Percentiles rank a stretch among this genome's conserved stretches.
phyloP scores from a whole-genome alignment of 164 flowering plant species.

The Platanus orientalis region DNA sequence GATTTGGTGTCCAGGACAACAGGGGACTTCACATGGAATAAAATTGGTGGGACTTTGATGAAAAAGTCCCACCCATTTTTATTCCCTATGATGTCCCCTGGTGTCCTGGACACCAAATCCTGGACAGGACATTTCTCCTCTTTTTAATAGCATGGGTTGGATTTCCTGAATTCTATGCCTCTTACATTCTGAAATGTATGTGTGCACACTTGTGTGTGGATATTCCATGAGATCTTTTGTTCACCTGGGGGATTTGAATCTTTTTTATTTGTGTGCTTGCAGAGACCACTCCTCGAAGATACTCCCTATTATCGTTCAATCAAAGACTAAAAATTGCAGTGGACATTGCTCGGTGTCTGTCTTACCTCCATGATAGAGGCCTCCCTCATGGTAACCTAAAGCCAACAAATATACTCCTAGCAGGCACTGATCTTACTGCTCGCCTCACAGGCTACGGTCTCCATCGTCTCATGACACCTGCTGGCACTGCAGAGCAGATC shows the following conservation, averaged over 20 bases:
- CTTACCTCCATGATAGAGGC: constrained; percentile 77
- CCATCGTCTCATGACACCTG: constrained; percentile 85
- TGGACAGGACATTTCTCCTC: too few relatives aligned
- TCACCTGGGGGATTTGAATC: not conserved
- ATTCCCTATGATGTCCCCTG: too few relatives aligned
- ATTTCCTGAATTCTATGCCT: too few relatives aligned
- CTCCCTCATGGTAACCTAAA: constrained; percentile 91
- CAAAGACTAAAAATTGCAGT: constrained; percentile 79
- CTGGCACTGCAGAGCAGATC: constrained; percentile 85
- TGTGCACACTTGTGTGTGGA: not conserved
- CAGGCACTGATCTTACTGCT: constrained; percentile 50
- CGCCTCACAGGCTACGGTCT: constrained; percentile 77
- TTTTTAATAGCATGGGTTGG: too few relatives aligned
- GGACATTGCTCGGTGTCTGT: constrained; percentile 77
- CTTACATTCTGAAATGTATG: too few relatives aligned
- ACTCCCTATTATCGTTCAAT: constrained; percentile 67
- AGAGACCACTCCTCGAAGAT: constrained; percentile 82
- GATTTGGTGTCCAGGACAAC: too few relatives aligned
- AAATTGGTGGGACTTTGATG: too few relatives aligned
- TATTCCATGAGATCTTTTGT: not conserved
- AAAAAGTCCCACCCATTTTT: too few relatives aligned
- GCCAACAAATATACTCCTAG: constrained; percentile 76
- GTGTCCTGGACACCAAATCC: too few relatives aligned
- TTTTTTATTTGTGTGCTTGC: constrained; percentile 15
- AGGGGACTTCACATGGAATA: too few relatives aligned